Percentiles rank a stretch among this genome's conserved stretches.
Conservation (phyloP, 495 filamentous ascomycete genomes). For the Lasiosphaeria miniovina region DNA sequence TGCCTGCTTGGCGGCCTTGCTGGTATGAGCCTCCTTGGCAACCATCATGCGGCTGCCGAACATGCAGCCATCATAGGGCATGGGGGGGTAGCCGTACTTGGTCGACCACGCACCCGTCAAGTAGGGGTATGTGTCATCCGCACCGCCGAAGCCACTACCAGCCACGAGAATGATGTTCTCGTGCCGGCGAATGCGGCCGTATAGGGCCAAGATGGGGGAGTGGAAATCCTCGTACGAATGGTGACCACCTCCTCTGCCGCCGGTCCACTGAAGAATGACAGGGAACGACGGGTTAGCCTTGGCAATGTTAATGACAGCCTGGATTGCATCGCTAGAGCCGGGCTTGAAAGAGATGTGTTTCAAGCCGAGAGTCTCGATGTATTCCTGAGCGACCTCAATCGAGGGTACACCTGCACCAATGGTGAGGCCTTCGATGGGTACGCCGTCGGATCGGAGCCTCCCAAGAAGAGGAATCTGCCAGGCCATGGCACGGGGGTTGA, state of each 20-base stretch:
- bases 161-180: conserved; percentile 85
- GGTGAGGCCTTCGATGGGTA: conserved; percentile 90
- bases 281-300: conserved; percentile 88
- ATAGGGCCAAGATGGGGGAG: conserved; percentile 88
- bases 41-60: conserved; percentile 94
- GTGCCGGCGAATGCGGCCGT: conserved; percentile 74
- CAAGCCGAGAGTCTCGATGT: conserved; percentile 88
- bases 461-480: conserved; percentile 96
- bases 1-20: conserved; percentile 87
- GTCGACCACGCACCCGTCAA: conserved; percentile 84
- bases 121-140: conserved; percentile 91
- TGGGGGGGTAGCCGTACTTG: conserved; percentile 81
- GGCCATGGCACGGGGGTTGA: conserved; percentile 91
- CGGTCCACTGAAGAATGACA: conserved; percentile 91
- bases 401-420: conserved; percentile 94
- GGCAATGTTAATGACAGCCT: conserved; percentile 87
- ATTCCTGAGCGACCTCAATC: conserved; percentile 90
- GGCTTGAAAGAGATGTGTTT: conserved; percentile 97
- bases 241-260: conserved; percentile 89
- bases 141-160: conserved; percentile 87
- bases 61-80: conserved; percentile 89
- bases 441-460: conserved; percentile 77
- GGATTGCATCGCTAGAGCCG: conserved; percentile 83
- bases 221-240: conserved; percentile 97
- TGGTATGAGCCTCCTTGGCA: conserved; percentile 92